These are phyloP conservation scores for Gardenia jasminoides DNA, from an alignment of 257 asterid species.

Conservation along the genomic window DNA sequence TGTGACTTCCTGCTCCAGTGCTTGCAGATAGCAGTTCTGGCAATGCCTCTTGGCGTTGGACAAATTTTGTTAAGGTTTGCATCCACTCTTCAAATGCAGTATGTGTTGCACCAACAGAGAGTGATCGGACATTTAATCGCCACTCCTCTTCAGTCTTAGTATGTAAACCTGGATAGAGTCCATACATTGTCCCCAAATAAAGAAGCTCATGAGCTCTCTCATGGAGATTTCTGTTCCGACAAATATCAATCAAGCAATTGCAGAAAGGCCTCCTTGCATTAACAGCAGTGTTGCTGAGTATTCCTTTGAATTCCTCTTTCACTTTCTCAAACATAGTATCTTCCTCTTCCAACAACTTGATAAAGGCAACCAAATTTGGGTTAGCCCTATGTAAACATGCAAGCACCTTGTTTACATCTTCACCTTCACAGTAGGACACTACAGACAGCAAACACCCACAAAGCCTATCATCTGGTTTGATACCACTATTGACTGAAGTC, in stretches of 20 bases:
- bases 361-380: constrained; percentile 45
- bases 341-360: constrained; percentile 40
- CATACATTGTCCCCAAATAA: constrained; percentile 63
- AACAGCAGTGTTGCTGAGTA: constrained; percentile 54
- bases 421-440: constrained; percentile 58
- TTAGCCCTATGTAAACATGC: constrained; percentile 54
- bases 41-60: constrained; percentile 54
- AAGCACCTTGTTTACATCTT: constrained; percentile 61
- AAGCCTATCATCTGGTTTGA: constrained; percentile 83
- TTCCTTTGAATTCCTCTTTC: constrained; percentile 57
- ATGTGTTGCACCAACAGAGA: constrained; percentile 86
- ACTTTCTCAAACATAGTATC: constrained; percentile 35
- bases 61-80: constrained; percentile 56
- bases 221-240: constrained; percentile 44
- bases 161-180: constrained; percentile 83
- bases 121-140: constrained; percentile 73
- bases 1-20: constrained; percentile 86
- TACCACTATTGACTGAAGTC: constrained; percentile 49
- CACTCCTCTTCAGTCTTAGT: constrained; percentile 82
- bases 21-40: constrained; percentile 72
- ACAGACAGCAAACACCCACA: constrained; percentile 88
- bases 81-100: constrained; percentile 96
- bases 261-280: constrained; percentile 86
- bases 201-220: constrained; percentile 82
- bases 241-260: constrained; percentile 82